A percentile compares a stretch with the other conserved stretches of the same genome.
Evolutionary conservation across 1,284 basidiomycete genomes (phyloP).

Genomic region (Hymenochaete sp.): DNA sequence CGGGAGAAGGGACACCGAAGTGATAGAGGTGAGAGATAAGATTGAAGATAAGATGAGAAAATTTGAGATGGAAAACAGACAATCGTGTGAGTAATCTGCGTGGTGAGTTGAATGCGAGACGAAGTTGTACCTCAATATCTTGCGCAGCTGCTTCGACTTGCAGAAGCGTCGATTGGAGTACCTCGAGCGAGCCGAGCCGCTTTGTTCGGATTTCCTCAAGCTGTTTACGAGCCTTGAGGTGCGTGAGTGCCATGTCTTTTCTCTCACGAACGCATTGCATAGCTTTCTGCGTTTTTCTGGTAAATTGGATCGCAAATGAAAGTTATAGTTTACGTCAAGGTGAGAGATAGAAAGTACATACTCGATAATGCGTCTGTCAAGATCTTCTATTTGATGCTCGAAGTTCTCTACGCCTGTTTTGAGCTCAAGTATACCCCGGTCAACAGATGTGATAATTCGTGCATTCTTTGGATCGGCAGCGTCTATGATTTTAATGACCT

Average conservation of each 20-base stretch:
- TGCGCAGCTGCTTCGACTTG: constrained; percentile 83
- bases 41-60: background rate
- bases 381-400: constrained; percentile 54
- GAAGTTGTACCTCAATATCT: constrained; percentile 65
- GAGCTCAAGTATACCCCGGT: constrained; percentile 67
- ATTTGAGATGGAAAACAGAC: background rate
- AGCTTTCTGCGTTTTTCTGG: constrained; percentile 61
- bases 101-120: background rate
- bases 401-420: constrained; percentile 58
- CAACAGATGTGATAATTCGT: constrained; percentile 51
- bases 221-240: constrained; percentile 72
- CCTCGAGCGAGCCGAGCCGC: constrained; percentile 65
- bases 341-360: constrained; percentile 28
- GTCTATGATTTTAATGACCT: constrained; percentile 73
- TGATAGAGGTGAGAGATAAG: too few species aligned
- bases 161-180: constrained; percentile 67
- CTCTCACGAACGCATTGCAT: constrained; percentile 58
- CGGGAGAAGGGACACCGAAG: too few species aligned
- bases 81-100: too few species aligned
- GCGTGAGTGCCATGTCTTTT: constrained; percentile 64
- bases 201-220: constrained; percentile 72
- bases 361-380: constrained; percentile 64
- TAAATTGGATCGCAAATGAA: background rate
- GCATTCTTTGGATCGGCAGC: constrained; percentile 18
- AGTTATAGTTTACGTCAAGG: background rate